phyloP scores from a whole-genome alignment of 257 asterid species.

The Leptodermis oblonga region DNA sequence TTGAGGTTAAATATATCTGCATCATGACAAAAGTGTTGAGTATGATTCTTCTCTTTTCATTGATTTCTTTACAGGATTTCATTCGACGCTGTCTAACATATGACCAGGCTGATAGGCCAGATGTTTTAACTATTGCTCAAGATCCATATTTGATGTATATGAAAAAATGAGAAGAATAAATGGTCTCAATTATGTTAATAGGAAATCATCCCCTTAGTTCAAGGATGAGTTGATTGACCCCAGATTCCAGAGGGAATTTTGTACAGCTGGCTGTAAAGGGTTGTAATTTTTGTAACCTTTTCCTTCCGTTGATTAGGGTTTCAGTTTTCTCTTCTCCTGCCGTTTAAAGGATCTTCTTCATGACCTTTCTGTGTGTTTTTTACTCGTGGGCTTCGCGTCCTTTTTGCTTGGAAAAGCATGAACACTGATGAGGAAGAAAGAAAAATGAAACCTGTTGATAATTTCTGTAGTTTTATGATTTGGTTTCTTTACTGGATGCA shows the following conservation, averaged over 20 bases:
- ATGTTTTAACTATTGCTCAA: slow-evolving; percentile 76
- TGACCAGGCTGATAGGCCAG: slow-evolving; percentile 89
- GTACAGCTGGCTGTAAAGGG: slow-evolving; percentile 50
- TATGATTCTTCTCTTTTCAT: neutral
- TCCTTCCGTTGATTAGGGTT: slow-evolving; percentile 16
- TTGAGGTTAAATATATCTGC: neutral
- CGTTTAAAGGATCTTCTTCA: neutral
- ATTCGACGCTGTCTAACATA: slow-evolving; percentile 91
- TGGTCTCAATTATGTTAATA: neutral
- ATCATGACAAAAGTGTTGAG: neutral
- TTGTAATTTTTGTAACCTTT: slow-evolving; percentile 17
- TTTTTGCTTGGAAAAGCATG: neutral
- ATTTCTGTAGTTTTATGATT: neutral
- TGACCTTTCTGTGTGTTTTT: neutral
- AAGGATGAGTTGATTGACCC: slow-evolving; percentile 16
- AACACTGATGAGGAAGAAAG: neutral
- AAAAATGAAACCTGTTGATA: neutral
- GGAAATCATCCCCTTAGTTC: slow-evolving; percentile 3
- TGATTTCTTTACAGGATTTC: slow-evolving; percentile 56
- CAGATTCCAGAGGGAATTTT: slow-evolving; percentile 31
- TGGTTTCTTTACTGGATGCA: neutral
- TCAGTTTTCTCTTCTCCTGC: neutral
- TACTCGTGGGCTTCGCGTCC: neutral
- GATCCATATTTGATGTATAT: slow-evolving; percentile 77
- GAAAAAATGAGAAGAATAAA: slow-evolving; percentile 51